These are phyloP conservation scores for Candida ponderosae DNA, from an alignment of 805 yeast genomes.

Conservation along the genomic window DNA sequence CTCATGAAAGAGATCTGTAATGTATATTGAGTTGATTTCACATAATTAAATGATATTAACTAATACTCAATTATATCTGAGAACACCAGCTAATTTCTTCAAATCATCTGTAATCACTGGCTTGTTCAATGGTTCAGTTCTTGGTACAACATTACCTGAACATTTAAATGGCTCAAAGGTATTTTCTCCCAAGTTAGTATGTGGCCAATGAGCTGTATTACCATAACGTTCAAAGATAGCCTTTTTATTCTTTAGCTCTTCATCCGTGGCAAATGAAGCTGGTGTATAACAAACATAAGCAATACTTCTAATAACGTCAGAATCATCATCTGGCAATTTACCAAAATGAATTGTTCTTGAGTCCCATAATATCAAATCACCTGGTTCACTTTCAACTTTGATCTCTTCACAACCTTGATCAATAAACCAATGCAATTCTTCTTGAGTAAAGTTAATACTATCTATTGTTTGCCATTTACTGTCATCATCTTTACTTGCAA, in stretches of 20 bases:
- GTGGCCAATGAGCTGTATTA: conserved; percentile 27
- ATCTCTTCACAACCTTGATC: conserved; percentile 21
- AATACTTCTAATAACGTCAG: conserved; percentile 21
- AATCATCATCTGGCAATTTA: conserved; percentile 17
- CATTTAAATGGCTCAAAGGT: neutral
- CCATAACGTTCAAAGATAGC: conserved; percentile 17
- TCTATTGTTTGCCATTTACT: conserved; percentile 19
- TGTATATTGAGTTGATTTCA: too few species aligned
- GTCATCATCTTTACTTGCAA: conserved; percentile 5
- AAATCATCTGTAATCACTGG: conserved; percentile 21
- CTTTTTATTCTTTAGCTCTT: conserved; percentile 14
- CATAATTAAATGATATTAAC: neutral
- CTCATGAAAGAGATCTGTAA: too few species aligned
- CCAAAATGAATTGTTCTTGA: conserved; percentile 26
- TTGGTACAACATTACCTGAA: conserved; percentile 8
- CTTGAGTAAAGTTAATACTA: conserved; percentile 11
- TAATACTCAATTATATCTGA: neutral
- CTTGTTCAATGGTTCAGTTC: conserved; percentile 15
- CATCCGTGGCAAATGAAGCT: conserved; percentile 23
- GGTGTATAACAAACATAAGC: conserved; percentile 25
- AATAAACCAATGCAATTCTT: conserved; percentile 17
- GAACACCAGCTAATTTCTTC: conserved; percentile 21
- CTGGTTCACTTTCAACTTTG: conserved; percentile 24
- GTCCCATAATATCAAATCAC: conserved; percentile 28
- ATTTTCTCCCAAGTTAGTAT: conserved; percentile 13